Conservation (phyloP, 2,329 filamentous ascomycete genomes). For the Colletotrichum sp. region DNA sequence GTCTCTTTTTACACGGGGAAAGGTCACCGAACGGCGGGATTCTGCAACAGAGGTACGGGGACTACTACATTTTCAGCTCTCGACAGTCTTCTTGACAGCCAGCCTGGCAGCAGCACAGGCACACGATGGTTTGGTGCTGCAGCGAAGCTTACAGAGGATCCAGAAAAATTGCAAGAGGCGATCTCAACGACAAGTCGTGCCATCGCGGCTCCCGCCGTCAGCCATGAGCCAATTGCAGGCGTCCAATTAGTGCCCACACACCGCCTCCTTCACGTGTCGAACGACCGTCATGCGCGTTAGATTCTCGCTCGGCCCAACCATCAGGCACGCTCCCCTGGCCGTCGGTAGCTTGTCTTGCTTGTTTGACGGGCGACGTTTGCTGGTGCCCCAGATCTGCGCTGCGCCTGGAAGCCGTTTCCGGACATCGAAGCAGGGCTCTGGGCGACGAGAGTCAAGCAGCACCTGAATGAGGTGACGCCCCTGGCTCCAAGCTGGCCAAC, state of each 20-base stretch:
- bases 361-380: not conserved
- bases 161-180: constrained; percentile 17
- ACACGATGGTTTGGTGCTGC: not conserved
- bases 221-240: constrained; percentile 4
- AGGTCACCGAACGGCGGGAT: not conserved
- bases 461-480: not conserved
- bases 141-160: constrained; percentile 1
- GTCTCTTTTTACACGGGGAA: not conserved
- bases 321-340: not conserved
- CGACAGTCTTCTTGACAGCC: not conserved
- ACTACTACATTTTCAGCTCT: not conserved
- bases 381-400: not conserved
- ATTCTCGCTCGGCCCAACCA: constrained; percentile 5
- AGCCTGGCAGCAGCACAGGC: not conserved
- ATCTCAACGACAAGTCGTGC: constrained; percentile 20
- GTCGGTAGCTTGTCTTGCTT: not conserved
- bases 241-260: constrained; percentile 14
- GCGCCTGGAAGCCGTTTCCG: not conserved
- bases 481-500: not conserved
- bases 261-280: constrained; percentile 21
- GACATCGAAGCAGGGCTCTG: not conserved
- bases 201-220: constrained; percentile 14
- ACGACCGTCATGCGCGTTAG: constrained; percentile 17
- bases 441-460: not conserved
- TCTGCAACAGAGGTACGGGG: not conserved